phyloP scores from a whole-genome alignment of 2,329 filamentous ascomycete species.

The Tolypocladium pustulatum region DNA sequence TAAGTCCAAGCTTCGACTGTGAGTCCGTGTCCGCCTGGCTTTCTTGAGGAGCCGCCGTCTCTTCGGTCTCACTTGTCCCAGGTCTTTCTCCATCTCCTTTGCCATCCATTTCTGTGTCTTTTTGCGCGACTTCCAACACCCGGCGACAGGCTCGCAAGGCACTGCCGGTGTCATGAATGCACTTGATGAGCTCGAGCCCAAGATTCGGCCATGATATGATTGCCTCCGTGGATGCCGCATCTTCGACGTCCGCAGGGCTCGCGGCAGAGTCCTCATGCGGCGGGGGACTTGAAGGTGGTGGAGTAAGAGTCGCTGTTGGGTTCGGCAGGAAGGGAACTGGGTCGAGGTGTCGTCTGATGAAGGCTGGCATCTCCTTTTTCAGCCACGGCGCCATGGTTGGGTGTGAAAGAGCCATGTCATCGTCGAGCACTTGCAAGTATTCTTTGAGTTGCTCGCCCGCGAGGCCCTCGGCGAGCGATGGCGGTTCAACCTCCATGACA shows the following conservation, averaged over 20 bases:
- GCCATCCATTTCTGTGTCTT: slow-evolving; percentile 14
- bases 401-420: slow-evolving; percentile 47
- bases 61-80: slow-evolving; percentile 1
- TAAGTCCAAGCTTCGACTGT: slow-evolving; percentile 4
- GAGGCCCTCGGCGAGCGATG: slow-evolving; percentile 51
- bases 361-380: slow-evolving; percentile 37
- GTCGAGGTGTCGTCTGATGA: slow-evolving; percentile 45
- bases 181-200: slow-evolving; percentile 21
- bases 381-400: slow-evolving; percentile 49
- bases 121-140: slow-evolving; percentile 13
- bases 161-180: slow-evolving; percentile 15
- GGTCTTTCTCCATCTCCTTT: slow-evolving; percentile 8
- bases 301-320: slow-evolving; percentile 29
- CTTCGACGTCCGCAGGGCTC: neutral
- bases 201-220: slow-evolving; percentile 22
- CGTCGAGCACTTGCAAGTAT: slow-evolving; percentile 40
- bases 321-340: slow-evolving; percentile 53
- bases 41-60: neutral
- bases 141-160: slow-evolving; percentile 19
- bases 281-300: slow-evolving; percentile 12
- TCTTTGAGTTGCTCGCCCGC: slow-evolving; percentile 52
- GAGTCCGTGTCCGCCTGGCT: neutral
- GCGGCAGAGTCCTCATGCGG: neutral
- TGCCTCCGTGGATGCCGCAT: slow-evolving; percentile 3
- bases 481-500: slow-evolving; percentile 50